A percentile compares a stretch with the other conserved stretches of the same genome.
phyloP scores from a whole-genome alignment of 164 flowering plant genomes.

The Magnolia officinalis region DNA sequence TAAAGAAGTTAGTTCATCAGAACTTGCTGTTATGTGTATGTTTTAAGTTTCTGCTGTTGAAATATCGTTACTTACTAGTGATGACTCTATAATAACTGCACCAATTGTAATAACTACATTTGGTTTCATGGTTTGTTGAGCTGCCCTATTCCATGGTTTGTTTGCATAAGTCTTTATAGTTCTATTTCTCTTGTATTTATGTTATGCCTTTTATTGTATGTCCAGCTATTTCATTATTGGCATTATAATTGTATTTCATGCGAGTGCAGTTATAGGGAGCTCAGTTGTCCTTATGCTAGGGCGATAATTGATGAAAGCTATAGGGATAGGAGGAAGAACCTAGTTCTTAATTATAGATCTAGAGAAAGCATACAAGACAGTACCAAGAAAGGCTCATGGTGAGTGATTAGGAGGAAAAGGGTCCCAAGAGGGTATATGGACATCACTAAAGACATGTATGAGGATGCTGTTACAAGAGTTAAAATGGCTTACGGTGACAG shows the following conservation, averaged over 20 bases:
- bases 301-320: too few species aligned
- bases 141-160: background rate
- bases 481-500: too few species aligned
- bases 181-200: background rate
- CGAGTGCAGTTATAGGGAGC: background rate
- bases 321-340: too few species aligned
- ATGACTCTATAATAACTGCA: background rate
- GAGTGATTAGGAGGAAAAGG: too few species aligned
- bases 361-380: too few species aligned
- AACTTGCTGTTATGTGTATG: background rate
- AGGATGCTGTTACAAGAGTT: too few species aligned
- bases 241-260: background rate
- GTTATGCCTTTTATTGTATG: background rate
- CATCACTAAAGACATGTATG: too few species aligned
- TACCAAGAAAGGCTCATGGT: too few species aligned
- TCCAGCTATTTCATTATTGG: background rate
- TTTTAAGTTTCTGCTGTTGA: background rate
- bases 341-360: too few species aligned
- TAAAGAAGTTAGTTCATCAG: constrained; percentile 52
- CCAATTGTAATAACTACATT: background rate
- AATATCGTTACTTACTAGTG: background rate
- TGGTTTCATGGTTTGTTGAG: background rate
- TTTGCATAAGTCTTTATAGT: background rate
- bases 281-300: too few species aligned
- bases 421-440: too few species aligned